Percentiles rank a stretch among this genome's conserved stretches.
These are phyloP conservation scores for Colletotrichum sp. DNA, from an alignment of 2,329 filamentous ascomycete genomes.

Conservation along the genomic window DNA sequence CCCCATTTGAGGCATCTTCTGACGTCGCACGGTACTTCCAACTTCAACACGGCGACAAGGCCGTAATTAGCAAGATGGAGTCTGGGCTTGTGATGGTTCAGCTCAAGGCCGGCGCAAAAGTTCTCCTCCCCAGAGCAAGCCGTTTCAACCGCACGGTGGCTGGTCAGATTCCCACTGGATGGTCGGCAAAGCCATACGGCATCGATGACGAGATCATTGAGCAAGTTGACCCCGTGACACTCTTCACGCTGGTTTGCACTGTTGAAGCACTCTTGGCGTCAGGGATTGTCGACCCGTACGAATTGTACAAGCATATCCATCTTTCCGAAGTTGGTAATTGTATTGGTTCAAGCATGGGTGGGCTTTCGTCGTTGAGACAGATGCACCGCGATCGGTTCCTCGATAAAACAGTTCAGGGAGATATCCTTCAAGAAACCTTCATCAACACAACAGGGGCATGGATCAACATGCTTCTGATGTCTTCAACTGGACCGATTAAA, in stretches of 20 bases:
- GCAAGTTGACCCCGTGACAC: constrained; percentile 94
- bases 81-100: constrained; percentile 93
- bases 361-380: constrained; percentile 26
- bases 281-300: constrained; percentile 74
- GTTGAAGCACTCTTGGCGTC: constrained; percentile 87
- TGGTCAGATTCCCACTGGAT: constrained; percentile 94
- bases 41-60: constrained; percentile 94
- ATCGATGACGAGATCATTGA: constrained; percentile 96
- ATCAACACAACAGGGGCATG: constrained; percentile 38
- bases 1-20: constrained; percentile 95
- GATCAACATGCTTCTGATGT: constrained; percentile 47
- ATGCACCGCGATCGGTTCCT: constrained; percentile 34
- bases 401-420: constrained; percentile 33
- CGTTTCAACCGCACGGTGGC: constrained; percentile 96
- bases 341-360: constrained; percentile 36
- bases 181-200: constrained; percentile 95
- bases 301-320: constrained; percentile 38
- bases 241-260: constrained; percentile 93
- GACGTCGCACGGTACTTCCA: constrained; percentile 97
- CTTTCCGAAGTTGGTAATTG: constrained; percentile 37
- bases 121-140: constrained; percentile 95
- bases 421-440: constrained; percentile 39
- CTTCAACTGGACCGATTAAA: constrained; percentile 34
- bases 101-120: constrained; percentile 90
- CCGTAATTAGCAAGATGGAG: constrained; percentile 94